These are phyloP conservation scores for Clonostachys sp. DNA, from an alignment of 2,329 filamentous ascomycete genomes.

Conservation along the genomic window DNA sequence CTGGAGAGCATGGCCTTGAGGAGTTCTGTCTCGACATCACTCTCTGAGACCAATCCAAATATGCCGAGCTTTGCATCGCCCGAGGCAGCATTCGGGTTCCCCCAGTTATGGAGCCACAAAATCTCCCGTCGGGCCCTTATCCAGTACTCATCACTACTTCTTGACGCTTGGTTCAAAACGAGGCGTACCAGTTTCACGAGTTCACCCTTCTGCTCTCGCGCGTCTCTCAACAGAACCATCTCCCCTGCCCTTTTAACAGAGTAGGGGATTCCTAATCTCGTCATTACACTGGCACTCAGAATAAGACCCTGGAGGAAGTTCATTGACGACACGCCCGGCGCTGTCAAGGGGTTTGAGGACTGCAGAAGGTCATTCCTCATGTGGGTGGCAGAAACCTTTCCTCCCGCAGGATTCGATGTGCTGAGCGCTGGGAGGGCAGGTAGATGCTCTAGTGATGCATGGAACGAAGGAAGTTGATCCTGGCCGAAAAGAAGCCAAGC, in stretches of 20 bases:
- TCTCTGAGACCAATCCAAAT: slow-evolving; percentile 54
- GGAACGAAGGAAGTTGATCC: slow-evolving; percentile 48
- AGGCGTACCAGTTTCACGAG: slow-evolving; percentile 54
- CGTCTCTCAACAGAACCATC: slow-evolving; percentile 58
- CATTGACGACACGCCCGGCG: slow-evolving; percentile 49
- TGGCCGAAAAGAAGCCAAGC: slow-evolving; percentile 52
- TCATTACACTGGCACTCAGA: slow-evolving; percentile 54
- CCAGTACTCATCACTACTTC: slow-evolving; percentile 62
- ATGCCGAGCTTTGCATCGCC: slow-evolving; percentile 51
- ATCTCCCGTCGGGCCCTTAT: slow-evolving; percentile 56
- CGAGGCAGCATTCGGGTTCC: slow-evolving; percentile 27
- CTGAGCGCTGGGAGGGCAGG: slow-evolving; percentile 26
- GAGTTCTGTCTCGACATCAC: slow-evolving; percentile 65
- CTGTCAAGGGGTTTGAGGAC: slow-evolving; percentile 60
- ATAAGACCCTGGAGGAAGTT: slow-evolving; percentile 59
- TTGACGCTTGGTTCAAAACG: slow-evolving; percentile 42
- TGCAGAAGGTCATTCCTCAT: slow-evolving; percentile 45
- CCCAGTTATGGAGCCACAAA: slow-evolving; percentile 73
- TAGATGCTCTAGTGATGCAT: slow-evolving; percentile 39
- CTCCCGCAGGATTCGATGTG: slow-evolving; percentile 7
- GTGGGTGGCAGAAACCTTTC: slow-evolving; percentile 16
- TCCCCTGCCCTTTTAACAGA: slow-evolving; percentile 54
- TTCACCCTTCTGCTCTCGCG: slow-evolving; percentile 58
- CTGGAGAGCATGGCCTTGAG: slow-evolving; percentile 62
- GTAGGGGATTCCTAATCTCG: slow-evolving; percentile 42